Conservation (phyloP, 331 rosid genomes). For the Telfairia occidentalis region DNA sequence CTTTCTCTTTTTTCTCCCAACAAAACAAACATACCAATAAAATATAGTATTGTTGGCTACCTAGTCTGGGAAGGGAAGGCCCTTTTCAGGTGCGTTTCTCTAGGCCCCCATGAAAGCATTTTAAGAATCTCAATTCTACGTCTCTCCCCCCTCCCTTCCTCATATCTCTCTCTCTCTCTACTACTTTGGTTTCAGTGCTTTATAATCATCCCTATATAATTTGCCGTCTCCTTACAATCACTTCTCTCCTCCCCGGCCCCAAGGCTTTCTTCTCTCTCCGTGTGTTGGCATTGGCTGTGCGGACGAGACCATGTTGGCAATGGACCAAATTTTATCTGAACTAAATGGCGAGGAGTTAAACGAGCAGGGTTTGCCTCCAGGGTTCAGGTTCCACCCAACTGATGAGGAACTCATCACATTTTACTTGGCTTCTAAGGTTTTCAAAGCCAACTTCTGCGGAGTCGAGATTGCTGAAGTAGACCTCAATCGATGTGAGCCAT, state of each 20-base stretch:
- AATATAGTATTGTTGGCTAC: background rate
- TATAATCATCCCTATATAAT: slow-evolving; percentile 1
- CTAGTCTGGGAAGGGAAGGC: background rate
- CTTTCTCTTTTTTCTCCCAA: background rate
- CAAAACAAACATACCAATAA: background rate
- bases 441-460: slow-evolving; percentile 18
- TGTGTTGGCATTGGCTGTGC: background rate
- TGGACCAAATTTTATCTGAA: slow-evolving; percentile 45
- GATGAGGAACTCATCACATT: slow-evolving; percentile 69
- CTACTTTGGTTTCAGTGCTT: slow-evolving; percentile 18
- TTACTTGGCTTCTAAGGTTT: slow-evolving; percentile 55
- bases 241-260: background rate
- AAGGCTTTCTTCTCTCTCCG: background rate
- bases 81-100: slow-evolving; percentile 18
- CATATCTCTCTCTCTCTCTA: background rate
- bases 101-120: background rate
- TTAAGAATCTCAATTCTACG: background rate
- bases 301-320: slow-evolving; percentile 20
- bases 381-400: slow-evolving; percentile 82
- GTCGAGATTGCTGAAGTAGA: slow-evolving; percentile 58
- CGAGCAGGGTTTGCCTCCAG: slow-evolving; percentile 67
- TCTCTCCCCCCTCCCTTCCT: background rate
- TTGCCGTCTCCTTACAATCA: background rate
- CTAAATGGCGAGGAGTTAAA: slow-evolving; percentile 34
- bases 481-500: slow-evolving; percentile 65